These are phyloP conservation scores for Pelomyxa schiedti DNA, from an alignment of 78 protist species.

Conservation along the genomic window DNA sequence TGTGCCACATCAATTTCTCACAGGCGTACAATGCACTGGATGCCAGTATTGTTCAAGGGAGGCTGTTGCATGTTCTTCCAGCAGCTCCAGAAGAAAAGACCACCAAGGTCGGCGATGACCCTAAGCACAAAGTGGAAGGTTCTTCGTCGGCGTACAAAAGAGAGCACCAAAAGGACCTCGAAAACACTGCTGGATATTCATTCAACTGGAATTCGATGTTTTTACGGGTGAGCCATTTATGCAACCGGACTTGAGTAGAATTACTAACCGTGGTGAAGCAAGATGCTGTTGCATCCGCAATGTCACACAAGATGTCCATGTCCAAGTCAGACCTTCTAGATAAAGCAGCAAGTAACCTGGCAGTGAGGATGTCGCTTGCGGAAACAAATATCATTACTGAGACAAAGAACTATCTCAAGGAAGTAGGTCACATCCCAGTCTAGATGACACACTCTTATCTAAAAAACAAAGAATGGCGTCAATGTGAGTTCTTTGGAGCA, in stretches of 20 bases:
- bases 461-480: conserved; percentile 45
- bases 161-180: conserved; percentile 18
- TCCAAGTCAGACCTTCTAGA: conserved; percentile 56
- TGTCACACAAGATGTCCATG: conserved; percentile 51
- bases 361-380: conserved; percentile 73
- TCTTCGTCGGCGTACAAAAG: neutral
- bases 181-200: conserved; percentile 17
- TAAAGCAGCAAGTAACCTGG: conserved; percentile 15
- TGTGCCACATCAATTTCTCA: too few relatives aligned
- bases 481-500: conserved; percentile 36
- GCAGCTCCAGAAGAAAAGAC: too few relatives aligned
- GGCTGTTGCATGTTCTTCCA: conserved; percentile 76
- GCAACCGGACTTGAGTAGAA: too few relatives aligned
- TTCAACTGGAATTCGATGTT: conserved; percentile 86
- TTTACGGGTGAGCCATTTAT: conserved; percentile 25
- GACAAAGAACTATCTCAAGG: conserved; percentile 39
- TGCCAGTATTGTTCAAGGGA: conserved; percentile 32
- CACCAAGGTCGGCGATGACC: conserved; percentile 1
- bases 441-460: neutral
- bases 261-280: neutral
- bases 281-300: conserved; percentile 72
- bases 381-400: conserved; percentile 72
- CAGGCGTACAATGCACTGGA: conserved; percentile 25
- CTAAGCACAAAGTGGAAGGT: neutral
- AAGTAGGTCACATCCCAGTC: too few relatives aligned